These are phyloP conservation scores for Gaeumannomyces tritici DNA, from an alignment of 2,329 filamentous ascomycete species.

Conservation along the genomic window DNA sequence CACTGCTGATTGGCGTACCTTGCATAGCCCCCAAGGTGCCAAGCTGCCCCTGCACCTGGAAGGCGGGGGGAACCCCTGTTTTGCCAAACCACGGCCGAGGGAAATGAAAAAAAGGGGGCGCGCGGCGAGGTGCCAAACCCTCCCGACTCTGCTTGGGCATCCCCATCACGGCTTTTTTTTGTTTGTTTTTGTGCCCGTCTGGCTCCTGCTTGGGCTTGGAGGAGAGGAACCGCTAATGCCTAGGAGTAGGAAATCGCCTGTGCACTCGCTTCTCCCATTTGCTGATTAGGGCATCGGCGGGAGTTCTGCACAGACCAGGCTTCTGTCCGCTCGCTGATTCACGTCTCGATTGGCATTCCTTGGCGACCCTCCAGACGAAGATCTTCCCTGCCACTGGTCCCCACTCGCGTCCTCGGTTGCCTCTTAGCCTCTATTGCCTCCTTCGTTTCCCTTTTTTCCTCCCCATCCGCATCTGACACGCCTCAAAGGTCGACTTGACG, in stretches of 20 bases:
- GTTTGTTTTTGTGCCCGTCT: neutral
- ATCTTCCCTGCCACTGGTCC: neutral
- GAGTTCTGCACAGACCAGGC: neutral
- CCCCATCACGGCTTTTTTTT: neutral
- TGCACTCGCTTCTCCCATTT: neutral
- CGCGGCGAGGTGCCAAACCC: neutral
- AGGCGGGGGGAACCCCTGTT: neutral
- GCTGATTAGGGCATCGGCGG: neutral
- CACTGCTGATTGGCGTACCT: neutral
- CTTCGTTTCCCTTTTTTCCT: neutral
- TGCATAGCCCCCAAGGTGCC: neutral
- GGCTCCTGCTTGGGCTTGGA: neutral
- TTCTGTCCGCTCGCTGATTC: neutral
- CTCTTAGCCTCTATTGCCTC: neutral
- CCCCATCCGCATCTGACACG: neutral
- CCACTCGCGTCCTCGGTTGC: neutral
- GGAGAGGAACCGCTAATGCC: neutral
- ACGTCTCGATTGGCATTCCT: neutral
- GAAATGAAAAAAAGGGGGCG: neutral
- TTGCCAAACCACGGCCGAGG: neutral
- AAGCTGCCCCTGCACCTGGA: neutral
- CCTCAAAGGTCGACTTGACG: neutral
- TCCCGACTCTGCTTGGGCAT: neutral
- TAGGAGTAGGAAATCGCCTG: neutral
- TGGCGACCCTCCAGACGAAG: neutral